Evolutionary conservation across 495 filamentous ascomycete genomes (phyloP).

Genomic region (Penicillium angulare): DNA sequence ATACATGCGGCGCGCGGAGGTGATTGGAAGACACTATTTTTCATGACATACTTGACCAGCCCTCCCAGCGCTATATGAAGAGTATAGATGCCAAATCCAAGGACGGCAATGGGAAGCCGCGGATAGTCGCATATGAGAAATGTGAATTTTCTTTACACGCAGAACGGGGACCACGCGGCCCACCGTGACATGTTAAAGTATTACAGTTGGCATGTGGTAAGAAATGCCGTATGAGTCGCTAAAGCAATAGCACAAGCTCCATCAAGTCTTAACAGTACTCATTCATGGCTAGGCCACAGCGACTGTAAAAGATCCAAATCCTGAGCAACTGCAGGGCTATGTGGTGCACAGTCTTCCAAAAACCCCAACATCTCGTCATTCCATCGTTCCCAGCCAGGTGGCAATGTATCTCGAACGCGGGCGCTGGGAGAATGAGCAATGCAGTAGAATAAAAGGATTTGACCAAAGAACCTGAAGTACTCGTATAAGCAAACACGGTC

Average conservation of each 20-base stretch:
- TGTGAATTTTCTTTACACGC: conserved; percentile 20
- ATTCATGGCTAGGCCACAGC: conserved; percentile 24
- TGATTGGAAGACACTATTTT: conserved; percentile 22
- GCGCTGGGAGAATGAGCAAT: conserved; percentile 42
- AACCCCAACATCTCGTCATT: conserved; percentile 46
- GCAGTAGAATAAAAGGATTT: conserved; percentile 47
- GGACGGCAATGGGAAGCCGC: conserved; percentile 10
- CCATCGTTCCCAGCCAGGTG: conserved; percentile 47
- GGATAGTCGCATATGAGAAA: conserved; percentile 26
- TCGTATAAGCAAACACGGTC: background rate
- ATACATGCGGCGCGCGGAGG: conserved; percentile 23
- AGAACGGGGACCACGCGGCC: conserved; percentile 23
- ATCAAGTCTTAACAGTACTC: too few species aligned
- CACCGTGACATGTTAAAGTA: conserved; percentile 27
- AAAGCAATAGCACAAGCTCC: too few species aligned
- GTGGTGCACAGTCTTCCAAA: conserved; percentile 39
- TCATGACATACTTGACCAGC: conserved; percentile 19
- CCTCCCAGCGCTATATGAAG: conserved; percentile 25
- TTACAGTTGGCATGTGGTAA: too few species aligned
- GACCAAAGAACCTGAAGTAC: conserved; percentile 43
- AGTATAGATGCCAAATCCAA: conserved; percentile 16
- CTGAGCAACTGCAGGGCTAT: conserved; percentile 44
- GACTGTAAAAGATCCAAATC: conserved; percentile 42
- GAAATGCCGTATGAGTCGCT: too few species aligned
- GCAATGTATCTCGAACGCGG: conserved; percentile 36